A percentile compares a stretch with the other conserved stretches of the same genome.
Evolutionary conservation across 2,329 filamentous ascomycete genomes (phyloP).

Genomic region (Endothia cerciana): DNA sequence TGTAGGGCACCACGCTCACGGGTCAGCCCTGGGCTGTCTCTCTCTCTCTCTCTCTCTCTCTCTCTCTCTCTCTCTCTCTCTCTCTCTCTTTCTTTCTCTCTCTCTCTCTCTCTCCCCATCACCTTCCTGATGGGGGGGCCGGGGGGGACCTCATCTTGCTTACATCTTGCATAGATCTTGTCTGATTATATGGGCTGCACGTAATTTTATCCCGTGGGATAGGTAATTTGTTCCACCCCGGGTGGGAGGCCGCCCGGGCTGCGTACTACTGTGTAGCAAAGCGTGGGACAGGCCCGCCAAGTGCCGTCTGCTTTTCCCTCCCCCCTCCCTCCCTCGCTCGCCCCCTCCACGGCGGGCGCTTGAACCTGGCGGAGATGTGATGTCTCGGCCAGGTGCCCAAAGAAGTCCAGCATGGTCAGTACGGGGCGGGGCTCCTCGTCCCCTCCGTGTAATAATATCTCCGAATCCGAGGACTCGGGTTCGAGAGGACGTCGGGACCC

Average conservation of each 20-base stretch:
- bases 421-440: too few species aligned
- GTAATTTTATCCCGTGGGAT: slow-evolving; percentile 19
- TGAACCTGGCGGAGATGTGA: not conserved
- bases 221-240: not conserved
- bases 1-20: not conserved
- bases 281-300: not conserved
- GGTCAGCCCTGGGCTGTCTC: not conserved
- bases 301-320: too few species aligned
- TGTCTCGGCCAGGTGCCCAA: not conserved
- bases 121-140: slow-evolving; percentile 9
- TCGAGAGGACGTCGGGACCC: not conserved
- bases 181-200: slow-evolving; percentile 24
- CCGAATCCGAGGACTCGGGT: not conserved
- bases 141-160: slow-evolving; percentile 8
- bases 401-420: not conserved
- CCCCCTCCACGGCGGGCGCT: too few species aligned
- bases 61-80: too few species aligned
- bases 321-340: too few species aligned
- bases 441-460: not conserved
- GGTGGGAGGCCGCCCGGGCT: slow-evolving; percentile 24
- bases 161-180: slow-evolving; percentile 27
- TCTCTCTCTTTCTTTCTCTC: too few species aligned
- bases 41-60: too few species aligned
- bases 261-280: not conserved
- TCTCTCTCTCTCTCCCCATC: too few species aligned